Percentiles rank a stretch among this genome's conserved stretches.
phyloP scores from a whole-genome alignment of 2,329 filamentous ascomycete species.

The Verticillium dahliae region DNA sequence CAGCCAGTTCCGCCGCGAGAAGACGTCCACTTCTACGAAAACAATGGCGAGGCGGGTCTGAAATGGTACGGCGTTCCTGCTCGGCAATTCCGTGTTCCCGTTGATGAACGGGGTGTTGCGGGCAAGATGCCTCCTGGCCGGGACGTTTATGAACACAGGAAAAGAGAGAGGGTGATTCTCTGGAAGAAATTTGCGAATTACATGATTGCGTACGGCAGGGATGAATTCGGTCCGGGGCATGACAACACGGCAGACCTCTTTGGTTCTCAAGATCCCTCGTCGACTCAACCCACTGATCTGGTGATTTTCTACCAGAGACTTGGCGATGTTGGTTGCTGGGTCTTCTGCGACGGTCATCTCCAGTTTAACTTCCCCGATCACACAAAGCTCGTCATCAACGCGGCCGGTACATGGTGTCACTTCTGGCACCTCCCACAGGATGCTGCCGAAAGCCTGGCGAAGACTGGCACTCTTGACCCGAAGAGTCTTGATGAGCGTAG shows the following conservation, averaged over 20 bases:
- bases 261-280: slow-evolving; percentile 23
- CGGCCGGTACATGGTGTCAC: slow-evolving; percentile 68
- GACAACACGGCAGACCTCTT: slow-evolving; percentile 23
- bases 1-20: slow-evolving; percentile 60
- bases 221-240: slow-evolving; percentile 51
- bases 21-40: slow-evolving; percentile 68
- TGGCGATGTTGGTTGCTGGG: slow-evolving; percentile 76
- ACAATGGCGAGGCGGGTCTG: slow-evolving; percentile 58
- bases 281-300: slow-evolving; percentile 43
- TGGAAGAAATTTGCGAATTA: slow-evolving; percentile 73
- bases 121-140: slow-evolving; percentile 56
- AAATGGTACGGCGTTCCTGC: slow-evolving; percentile 58
- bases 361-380: slow-evolving; percentile 89
- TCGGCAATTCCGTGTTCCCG: slow-evolving; percentile 49
- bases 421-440: slow-evolving; percentile 72
- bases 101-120: slow-evolving; percentile 52
- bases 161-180: slow-evolving; percentile 57
- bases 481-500: slow-evolving; percentile 65
- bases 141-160: slow-evolving; percentile 58
- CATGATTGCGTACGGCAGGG: slow-evolving; percentile 67
- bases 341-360: slow-evolving; percentile 72
- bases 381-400: slow-evolving; percentile 74
- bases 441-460: slow-evolving; percentile 58
- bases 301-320: slow-evolving; percentile 79
- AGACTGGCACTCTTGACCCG: slow-evolving; percentile 61